Evolutionary conservation across 129 eudicot genomes (phyloP).

Genomic region (Centaurea solstitialis): DNA sequence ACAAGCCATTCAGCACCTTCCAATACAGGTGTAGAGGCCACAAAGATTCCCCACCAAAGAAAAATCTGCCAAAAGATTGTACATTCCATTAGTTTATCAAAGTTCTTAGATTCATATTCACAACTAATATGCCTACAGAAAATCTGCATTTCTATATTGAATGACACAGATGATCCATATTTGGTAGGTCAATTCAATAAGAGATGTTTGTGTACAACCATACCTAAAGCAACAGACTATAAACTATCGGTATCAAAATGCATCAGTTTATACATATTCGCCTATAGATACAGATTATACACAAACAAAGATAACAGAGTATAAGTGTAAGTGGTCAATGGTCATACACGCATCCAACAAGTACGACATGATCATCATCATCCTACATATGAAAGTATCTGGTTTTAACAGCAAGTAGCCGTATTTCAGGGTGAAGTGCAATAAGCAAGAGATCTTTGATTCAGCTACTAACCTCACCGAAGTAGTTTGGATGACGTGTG

Average conservation of each 20-base stretch:
- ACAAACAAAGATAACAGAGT: too few relatives aligned
- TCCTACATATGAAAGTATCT: not conserved
- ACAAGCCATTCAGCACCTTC: constrained; percentile 94
- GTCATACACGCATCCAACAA: not conserved
- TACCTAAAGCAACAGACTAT: too few relatives aligned
- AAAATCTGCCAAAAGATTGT: constrained; percentile 51
- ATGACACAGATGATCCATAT: not conserved
- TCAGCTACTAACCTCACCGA: constrained; percentile 79
- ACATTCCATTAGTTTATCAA: constrained; percentile 10
- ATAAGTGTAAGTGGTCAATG: not conserved
- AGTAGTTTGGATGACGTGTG: constrained; percentile 97
- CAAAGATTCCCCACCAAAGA: constrained; percentile 98
- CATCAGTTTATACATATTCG: too few relatives aligned
- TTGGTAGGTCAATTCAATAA: too few relatives aligned
- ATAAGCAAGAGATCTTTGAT: not conserved
- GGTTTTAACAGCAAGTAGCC: not conserved
- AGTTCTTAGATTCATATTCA: not conserved
- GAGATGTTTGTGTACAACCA: too few relatives aligned
- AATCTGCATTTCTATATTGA: not conserved
- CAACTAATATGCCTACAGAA: not conserved
- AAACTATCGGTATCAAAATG: too few relatives aligned
- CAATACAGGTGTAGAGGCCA: constrained; percentile 80
- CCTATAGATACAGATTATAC: too few relatives aligned
- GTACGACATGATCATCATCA: not conserved
- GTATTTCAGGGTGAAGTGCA: not conserved